Evolutionary conservation across 2,329 filamentous ascomycete genomes (phyloP), one percentile per base, ranked within the genome.

Genomic region (Scedosporium minutisporum): DNA sequence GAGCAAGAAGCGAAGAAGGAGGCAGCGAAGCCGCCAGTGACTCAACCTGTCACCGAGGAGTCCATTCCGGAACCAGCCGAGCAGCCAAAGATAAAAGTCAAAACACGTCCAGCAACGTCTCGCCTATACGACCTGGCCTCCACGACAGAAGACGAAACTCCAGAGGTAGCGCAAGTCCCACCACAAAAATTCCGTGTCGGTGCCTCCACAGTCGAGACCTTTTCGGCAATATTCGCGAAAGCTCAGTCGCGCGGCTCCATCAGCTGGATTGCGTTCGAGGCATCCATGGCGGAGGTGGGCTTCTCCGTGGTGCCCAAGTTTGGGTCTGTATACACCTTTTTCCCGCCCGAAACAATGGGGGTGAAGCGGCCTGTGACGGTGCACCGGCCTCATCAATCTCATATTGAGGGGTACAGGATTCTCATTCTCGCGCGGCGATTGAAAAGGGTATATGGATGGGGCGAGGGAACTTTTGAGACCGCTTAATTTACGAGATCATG

Each of bases 311-410:
- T 72, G 1, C 74, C 76, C 1, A 76, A 71, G 63, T 73, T 72
- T 42, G 77, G 77, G 2, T 80, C 78, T 0, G 71, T 77, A 1
- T 78, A 74, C 65, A 79, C 73, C 0, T 78, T 78, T 62, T 53
- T 60, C 0, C 75, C 75, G 0, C 70, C 75, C 0, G 65, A 69
- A 18, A 63, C 18, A 1, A 68, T 73, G 67, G 63, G 41, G 0
- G 67, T 67, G 6, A 65, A 69, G 9, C 69, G 64, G 58, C 66
- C 73, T 4, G 18, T 78, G 4, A 76, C 71, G 0, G 21, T 77
- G 0, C 74, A 77, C 57, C 69, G 75, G 0, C 76, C 76, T 2
- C 74, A 78, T 25, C 60, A 69, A 44, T 70, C 72, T 0, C 67
- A 67, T 1, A 74, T 78, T 1, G 73, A 76, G 60, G 73, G 75